Base-by-base conservation (phyloP, 305 asterid species). In the Petunia hybrid region DNA sequence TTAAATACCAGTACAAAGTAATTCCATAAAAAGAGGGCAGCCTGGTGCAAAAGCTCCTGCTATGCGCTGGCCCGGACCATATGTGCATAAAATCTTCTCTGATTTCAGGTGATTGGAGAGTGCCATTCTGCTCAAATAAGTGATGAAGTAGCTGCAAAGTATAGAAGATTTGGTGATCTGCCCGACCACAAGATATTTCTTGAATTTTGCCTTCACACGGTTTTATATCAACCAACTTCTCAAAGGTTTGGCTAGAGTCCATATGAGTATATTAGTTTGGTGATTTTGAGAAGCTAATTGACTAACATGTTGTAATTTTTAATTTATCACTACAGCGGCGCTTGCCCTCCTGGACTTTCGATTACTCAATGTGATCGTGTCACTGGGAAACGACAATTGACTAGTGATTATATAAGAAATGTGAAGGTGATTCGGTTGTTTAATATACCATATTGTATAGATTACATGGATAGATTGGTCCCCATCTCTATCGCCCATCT, bases 61-160 rank as follows among this genome's bases (percentile, higher is more conserved):
- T 48, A 48, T 4, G 56, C 56, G 10, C 10, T 5, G 42, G 77
- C 40, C 59, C 16, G 60, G 61, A 71, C 6, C 8, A 51, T 71
- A 42, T 46, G n/a, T 48, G n/a, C 80, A 8, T 46, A 59, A 57
- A 36, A 75, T 51, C 74, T 81, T 84, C 71, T 73, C 83, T 84
- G 82, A 80, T 69, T 85, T 88, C 87, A 96, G 99, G 97, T 94
- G 82, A 90, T 96, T 90, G 97, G 99, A 4, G 98, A 96, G 84
- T 92, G 97, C 85, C 92, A 94, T 90, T 82, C 94, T 80, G 87
- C 88, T 85, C 86, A 88, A 86, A 85, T 90, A 84, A 83, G 86
- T 77, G 97, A 94, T 76, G 93, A 87, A 80, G 81, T 93, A 84
- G 88, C 87, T 76, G 88, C 81, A 71, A 91, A 82, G 77, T 96